phyloP scores from a whole-genome alignment of 768 basidiomycete genomes.

The Mycena galericulata region DNA sequence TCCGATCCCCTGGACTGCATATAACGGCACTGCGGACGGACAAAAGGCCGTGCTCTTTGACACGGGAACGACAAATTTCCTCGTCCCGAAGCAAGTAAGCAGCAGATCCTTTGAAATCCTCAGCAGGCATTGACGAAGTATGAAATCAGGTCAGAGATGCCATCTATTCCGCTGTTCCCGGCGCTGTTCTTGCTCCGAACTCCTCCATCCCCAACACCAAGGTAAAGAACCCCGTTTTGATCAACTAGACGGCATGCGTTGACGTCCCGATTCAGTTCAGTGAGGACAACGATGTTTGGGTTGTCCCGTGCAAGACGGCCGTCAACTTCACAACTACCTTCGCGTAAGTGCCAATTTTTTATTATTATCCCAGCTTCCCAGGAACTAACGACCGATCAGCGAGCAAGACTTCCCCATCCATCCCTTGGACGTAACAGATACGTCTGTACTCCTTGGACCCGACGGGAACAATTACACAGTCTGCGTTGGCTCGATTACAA shows the following conservation, averaged over 20 bases:
- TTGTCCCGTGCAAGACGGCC: slow-evolving; percentile 52
- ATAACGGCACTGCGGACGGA: slow-evolving; percentile 44
- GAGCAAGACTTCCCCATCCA: slow-evolving; percentile 52
- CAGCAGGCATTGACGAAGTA: background rate
- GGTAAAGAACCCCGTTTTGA: background rate
- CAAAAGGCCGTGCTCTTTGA: slow-evolving; percentile 54
- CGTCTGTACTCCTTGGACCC: slow-evolving; percentile 39
- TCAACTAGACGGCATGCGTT: background rate
- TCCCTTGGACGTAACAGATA: slow-evolving; percentile 56
- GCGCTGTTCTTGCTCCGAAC: slow-evolving; percentile 41
- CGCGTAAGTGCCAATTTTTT: slow-evolving; percentile 45
- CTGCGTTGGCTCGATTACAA: slow-evolving; percentile 51
- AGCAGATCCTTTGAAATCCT: no score
- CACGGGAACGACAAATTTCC: slow-evolving; percentile 55
- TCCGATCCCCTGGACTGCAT: slow-evolving; percentile 43
- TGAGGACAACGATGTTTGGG: slow-evolving; percentile 47
- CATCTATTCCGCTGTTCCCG: slow-evolving; percentile 53
- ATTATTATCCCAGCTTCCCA: slow-evolving; percentile 22
- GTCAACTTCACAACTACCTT: slow-evolving; percentile 52
- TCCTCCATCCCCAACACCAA: slow-evolving; percentile 23
- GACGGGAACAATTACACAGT: slow-evolving; percentile 50
- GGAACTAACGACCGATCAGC: slow-evolving; percentile 31
- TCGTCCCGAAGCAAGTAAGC: slow-evolving; percentile 46
- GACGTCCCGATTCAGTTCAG: slow-evolving; percentile 34
- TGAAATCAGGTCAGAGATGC: slow-evolving; percentile 40